Evolutionary conservation across 305 asterid genomes (phyloP).

Genomic region (Fraxinus platypoda): DNA sequence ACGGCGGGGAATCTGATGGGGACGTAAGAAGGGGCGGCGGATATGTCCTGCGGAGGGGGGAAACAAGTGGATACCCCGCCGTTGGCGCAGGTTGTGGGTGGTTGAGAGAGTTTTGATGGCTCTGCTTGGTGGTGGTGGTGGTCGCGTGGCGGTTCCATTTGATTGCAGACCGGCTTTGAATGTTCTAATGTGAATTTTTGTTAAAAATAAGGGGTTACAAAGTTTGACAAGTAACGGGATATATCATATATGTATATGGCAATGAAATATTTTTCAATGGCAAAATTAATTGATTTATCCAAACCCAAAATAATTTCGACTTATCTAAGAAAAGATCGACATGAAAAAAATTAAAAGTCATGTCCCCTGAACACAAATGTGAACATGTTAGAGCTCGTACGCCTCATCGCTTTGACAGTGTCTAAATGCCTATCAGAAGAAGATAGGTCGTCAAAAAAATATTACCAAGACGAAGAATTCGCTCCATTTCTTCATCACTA

Average conservation of each 20-base stretch:
- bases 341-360: not conserved
- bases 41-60: constrained; percentile 64
- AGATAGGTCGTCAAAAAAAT: not conserved
- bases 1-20: constrained; percentile 92
- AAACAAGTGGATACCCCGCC: constrained; percentile 67
- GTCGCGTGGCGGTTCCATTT: constrained; percentile 43
- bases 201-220: not conserved
- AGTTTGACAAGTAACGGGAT: not conserved
- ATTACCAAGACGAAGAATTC: not conserved
- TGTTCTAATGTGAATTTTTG: not conserved
- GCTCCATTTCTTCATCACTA: not conserved
- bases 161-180: not conserved
- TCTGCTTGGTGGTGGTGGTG: constrained; percentile 30
- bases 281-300: not conserved
- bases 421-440: not conserved
- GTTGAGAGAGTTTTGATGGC: constrained; percentile 20
- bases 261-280: not conserved
- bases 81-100: constrained; percentile 47
- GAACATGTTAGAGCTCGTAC: not conserved
- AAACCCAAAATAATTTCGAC: not conserved
- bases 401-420: not conserved
- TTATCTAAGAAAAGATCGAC: not conserved
- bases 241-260: not conserved
- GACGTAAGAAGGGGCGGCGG: constrained; percentile 62
- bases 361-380: not conserved